Conservation (phyloP, 2,329 filamentous ascomycete species). For the Pleurostoma richardsiae region DNA sequence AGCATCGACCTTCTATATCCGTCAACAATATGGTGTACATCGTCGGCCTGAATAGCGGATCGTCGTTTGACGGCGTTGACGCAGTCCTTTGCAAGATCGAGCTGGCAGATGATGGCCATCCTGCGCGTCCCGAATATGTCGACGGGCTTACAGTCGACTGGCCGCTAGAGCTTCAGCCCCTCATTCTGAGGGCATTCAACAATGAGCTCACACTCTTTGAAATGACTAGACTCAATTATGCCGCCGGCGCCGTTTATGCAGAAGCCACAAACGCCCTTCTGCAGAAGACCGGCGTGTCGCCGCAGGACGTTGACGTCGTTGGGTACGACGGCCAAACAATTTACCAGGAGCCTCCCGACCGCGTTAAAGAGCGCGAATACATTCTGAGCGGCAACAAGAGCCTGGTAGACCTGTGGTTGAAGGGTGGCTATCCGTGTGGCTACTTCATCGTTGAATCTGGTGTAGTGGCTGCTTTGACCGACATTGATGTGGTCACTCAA, state of each 20-base stretch:
- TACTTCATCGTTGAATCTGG: slow-evolving; percentile 23
- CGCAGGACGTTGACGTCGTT: slow-evolving; percentile 19
- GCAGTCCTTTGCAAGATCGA: slow-evolving; percentile 20
- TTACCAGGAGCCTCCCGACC: slow-evolving; percentile 22
- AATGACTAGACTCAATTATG: slow-evolving; percentile 21
- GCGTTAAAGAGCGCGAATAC: slow-evolving; percentile 12
- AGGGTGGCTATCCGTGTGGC: slow-evolving; percentile 19
- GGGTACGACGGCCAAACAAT: slow-evolving; percentile 24
- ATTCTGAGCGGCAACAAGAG: slow-evolving; percentile 13
- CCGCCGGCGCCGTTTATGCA: slow-evolving; percentile 19
- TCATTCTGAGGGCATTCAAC: slow-evolving; percentile 17
- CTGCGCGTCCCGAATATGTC: slow-evolving; percentile 16
- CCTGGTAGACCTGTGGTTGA: slow-evolving; percentile 18
- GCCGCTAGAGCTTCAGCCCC: slow-evolving; percentile 17
- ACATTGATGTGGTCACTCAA: slow-evolving; percentile 21
- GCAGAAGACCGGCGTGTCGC: slow-evolving; percentile 9
- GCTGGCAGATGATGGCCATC: slow-evolving; percentile 19
- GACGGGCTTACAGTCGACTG: slow-evolving; percentile 21
- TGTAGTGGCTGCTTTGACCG: slow-evolving; percentile 20
- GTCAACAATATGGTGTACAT: slow-evolving; percentile 12
- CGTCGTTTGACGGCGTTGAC: slow-evolving; percentile 22
- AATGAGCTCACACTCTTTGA: slow-evolving; percentile 21
- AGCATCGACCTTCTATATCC: no score
- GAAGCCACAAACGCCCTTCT: slow-evolving; percentile 18
- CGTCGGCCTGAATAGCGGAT: slow-evolving; percentile 22